phyloP scores from a whole-genome alignment of 345 rosid genomes.

The Murraya koenigii region DNA sequence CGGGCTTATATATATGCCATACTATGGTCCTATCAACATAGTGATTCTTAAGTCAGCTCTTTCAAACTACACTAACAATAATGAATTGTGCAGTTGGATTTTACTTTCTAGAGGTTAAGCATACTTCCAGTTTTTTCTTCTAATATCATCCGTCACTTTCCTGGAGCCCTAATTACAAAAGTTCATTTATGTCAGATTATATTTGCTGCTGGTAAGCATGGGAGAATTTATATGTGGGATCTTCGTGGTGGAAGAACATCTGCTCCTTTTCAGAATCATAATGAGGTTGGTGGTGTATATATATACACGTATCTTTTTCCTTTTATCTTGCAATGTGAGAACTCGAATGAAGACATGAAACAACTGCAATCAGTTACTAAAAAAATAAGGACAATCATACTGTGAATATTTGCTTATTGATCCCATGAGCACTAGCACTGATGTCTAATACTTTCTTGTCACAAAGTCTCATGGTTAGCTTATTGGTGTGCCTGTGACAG shows the following conservation, averaged over 20 bases:
- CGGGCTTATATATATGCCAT: background rate
- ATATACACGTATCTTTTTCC: background rate
- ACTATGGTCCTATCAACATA: background rate
- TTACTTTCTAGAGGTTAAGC: background rate
- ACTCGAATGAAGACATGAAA: background rate
- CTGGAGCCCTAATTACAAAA: constrained; percentile 1
- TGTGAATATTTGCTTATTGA: background rate
- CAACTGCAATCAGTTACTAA: background rate
- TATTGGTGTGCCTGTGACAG: background rate
- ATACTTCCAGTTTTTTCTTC: background rate
- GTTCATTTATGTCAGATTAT: constrained; percentile 45
- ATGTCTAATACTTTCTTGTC: background rate
- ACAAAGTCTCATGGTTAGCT: background rate
- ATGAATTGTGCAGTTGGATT: background rate
- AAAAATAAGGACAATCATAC: background rate
- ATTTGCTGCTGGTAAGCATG: constrained; percentile 75
- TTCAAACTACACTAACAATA: background rate
- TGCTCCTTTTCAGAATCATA: constrained; percentile 60
- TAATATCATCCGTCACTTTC: constrained; percentile 1
- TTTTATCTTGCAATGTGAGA: background rate
- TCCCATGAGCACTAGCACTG: background rate
- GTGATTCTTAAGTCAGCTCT: background rate
- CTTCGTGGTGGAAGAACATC: constrained; percentile 83
- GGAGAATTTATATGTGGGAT: constrained; percentile 80
- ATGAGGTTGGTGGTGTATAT: constrained; percentile 41